Evolutionary conservation across 2,329 filamentous ascomycete species (phyloP).

Genomic region (Fusarium anthophilum): DNA sequence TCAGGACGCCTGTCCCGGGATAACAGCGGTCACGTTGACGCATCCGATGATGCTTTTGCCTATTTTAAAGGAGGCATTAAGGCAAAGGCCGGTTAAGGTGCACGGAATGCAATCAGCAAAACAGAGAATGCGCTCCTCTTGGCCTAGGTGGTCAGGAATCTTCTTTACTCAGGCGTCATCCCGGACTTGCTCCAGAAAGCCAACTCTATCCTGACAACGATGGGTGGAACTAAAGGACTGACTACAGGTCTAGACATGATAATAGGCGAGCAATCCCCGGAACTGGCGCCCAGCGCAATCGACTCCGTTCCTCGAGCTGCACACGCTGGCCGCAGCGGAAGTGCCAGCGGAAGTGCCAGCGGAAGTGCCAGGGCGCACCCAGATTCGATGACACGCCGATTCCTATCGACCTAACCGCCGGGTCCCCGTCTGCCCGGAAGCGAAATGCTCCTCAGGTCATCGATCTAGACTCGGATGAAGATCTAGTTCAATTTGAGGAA

Average conservation of each 20-base stretch:
- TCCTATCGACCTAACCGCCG: neutral
- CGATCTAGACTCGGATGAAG: no score
- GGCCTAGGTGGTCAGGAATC: neutral
- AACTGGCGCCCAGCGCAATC: accelerated
- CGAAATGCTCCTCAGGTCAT: no score
- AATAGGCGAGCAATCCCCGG: no score
- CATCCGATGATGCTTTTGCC: no score
- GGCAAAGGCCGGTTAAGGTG: neutral
- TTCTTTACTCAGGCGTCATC: accelerated
- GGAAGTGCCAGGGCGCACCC: accelerated
- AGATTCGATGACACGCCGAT: neutral
- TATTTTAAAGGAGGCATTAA: neutral
- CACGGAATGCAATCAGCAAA: accelerated
- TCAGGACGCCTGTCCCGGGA: neutral
- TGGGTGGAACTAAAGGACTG: neutral
- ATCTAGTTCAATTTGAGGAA: no score
- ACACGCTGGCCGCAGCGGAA: no score
- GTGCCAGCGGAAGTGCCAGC: no score
- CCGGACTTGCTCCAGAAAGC: neutral
- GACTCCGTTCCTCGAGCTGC: no score
- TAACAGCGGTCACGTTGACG: no score
- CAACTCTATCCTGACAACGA: accelerated
- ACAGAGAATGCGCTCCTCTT: neutral
- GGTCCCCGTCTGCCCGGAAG: no score
- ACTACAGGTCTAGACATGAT: no score